Evolutionary conservation across 768 basidiomycete genomes (phyloP), one percentile per base, ranked within the genome.

Genomic region (Mycena kentingensis): DNA sequence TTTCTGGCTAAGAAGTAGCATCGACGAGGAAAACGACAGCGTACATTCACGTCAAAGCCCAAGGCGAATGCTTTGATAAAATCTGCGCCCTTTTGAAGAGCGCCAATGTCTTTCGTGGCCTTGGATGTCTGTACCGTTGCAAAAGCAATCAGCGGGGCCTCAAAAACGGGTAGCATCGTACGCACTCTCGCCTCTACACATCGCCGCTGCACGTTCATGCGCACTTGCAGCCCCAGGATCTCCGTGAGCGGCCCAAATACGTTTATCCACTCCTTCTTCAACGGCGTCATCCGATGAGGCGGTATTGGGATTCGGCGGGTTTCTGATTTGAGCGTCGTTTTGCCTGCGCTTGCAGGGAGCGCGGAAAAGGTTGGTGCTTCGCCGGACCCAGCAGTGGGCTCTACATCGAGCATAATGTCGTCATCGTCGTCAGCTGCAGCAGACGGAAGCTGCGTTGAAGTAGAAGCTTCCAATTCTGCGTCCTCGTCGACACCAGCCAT

Each of bases 171-270:
- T 18, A 51, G 16, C 3, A 41, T 16, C 36, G 18, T 19, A 74
- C 89, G 60, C 69, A 97, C 97, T 74, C 94, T 83, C 52, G 93
- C 84, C 74, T 99, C 97, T 5, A 99, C 92, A 65, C 84, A 84
- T 76, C 85, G 82, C 63, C 92, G 77, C 65, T 85, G 86, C 10
- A 92, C 84, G 66, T 99, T 99, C 96, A 99, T 98, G 64, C 97
- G 81, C 26, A 99, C 93, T 77, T 98, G 96, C 54, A 99, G 72
- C 0, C 90, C 93, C 64, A 96, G 75, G 59, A 97, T 88, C 75
- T 99, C 96, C 3, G 96, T 95, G 63, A 99, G 74, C 0, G 97
- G 97, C 0, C 93, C 90, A 66, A 98, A 98, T 52, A 98, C 85
- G 66, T 89, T 90, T 44, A 96, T 78, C 95, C 95, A 98, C 59